Percentiles rank a stretch among this genome's conserved stretches.
Conservation (phyloP, 352 stramenopile species). For the Pythium folliculosum region DNA sequence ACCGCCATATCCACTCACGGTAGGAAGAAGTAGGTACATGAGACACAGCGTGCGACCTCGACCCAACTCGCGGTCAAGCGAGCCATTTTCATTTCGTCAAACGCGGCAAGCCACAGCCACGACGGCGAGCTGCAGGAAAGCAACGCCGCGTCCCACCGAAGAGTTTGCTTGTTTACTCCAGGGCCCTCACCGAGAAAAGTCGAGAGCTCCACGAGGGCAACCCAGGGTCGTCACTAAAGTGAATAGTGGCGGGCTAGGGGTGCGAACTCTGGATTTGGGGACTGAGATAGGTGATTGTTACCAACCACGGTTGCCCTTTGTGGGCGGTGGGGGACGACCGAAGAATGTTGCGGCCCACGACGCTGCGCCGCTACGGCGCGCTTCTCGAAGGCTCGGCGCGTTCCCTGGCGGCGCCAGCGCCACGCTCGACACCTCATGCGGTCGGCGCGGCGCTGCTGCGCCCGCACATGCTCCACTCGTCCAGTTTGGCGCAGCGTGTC, state of each 20-base stretch:
- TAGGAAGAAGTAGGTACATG: slow-evolving; percentile 13
- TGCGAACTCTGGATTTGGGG: background rate
- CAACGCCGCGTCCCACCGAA: slow-evolving; percentile 11
- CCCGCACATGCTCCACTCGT: slow-evolving; percentile 17
- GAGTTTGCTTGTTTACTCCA: background rate
- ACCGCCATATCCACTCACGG: slow-evolving; percentile 13
- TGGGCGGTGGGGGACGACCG: background rate
- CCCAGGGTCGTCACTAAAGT: slow-evolving; percentile 13
- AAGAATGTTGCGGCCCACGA: slow-evolving; percentile 22
- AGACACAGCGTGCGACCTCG: slow-evolving; percentile 5
- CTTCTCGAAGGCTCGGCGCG: slow-evolving; percentile 14
- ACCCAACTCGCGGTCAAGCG: background rate
- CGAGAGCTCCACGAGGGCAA: background rate
- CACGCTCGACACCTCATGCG: background rate
- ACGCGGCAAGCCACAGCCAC: slow-evolving; percentile 1
- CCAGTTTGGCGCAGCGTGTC: slow-evolving; percentile 18
- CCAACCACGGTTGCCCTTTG: background rate
- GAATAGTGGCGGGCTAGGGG: slow-evolving; percentile 22
- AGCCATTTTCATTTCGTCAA: slow-evolving; percentile 22
- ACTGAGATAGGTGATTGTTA: slow-evolving; percentile 2
- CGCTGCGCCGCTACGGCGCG: slow-evolving; percentile 24
- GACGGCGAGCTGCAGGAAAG: no score
- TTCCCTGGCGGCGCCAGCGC: background rate
- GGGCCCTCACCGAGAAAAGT: background rate
- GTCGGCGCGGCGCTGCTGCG: background rate